These are phyloP conservation scores for Scleroderma bovista DNA, from an alignment of 768 basidiomycete genomes.

Conservation along the genomic window DNA sequence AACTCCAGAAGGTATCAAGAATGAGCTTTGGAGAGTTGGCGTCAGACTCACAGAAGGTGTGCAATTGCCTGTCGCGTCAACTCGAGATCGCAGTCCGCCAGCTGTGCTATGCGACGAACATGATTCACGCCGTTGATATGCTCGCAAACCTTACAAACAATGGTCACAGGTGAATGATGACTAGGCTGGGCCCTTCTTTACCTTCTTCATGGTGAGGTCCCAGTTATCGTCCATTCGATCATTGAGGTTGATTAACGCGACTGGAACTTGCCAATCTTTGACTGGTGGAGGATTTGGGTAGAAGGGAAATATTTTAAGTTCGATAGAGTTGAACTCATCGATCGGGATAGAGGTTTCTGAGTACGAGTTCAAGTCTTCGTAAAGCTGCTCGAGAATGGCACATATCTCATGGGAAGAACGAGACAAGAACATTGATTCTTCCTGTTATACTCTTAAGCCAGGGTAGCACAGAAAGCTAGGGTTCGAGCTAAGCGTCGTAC, in stretches of 20 bases:
- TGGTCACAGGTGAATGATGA: neutral
- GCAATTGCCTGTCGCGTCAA: conserved; percentile 83
- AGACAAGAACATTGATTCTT: conserved; percentile 88
- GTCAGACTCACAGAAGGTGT: conserved; percentile 72
- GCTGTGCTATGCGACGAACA: conserved; percentile 82
- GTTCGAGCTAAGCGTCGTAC: conserved; percentile 38
- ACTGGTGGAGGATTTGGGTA: conserved; percentile 91
- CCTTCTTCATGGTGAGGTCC: conserved; percentile 93
- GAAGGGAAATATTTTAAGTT: conserved; percentile 94
- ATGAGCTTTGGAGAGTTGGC: neutral
- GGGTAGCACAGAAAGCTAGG: neutral
- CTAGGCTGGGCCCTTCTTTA: conserved; percentile 18
- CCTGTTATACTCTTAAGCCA: conserved; percentile 36
- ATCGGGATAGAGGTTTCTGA: conserved; percentile 92
- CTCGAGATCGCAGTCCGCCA: conserved; percentile 83
- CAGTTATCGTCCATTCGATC: conserved; percentile 86
- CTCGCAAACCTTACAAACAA: conserved; percentile 53
- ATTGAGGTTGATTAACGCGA: conserved; percentile 78
- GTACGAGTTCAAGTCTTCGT: conserved; percentile 96
- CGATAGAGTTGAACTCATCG: conserved; percentile 90
- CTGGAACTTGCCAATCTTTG: conserved; percentile 92
- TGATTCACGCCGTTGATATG: conserved; percentile 91
- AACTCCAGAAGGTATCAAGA: conserved; percentile 40
- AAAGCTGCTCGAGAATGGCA: conserved; percentile 90
- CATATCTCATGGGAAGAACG: conserved; percentile 62